A percentile compares a stretch with the other conserved stretches of the same genome.
Conservation (phyloP, 2,329 filamentous ascomycete species). For the Colletotrichum acutatum region DNA sequence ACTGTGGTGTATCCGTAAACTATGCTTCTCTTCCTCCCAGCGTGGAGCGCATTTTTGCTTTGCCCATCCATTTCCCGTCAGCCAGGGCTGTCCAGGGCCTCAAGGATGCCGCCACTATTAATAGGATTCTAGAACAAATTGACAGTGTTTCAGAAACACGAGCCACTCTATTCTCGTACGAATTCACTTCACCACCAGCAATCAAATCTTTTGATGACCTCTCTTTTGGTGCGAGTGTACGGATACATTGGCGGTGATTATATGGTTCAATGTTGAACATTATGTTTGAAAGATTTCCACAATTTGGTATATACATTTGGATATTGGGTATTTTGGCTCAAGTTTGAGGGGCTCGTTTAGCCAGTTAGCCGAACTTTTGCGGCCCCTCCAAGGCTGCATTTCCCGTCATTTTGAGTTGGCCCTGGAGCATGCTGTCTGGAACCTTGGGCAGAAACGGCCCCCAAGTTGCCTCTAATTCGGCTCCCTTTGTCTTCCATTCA, state of each 20-base stretch:
- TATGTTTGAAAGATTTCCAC: background rate
- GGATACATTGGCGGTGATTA: background rate
- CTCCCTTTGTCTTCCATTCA: background rate
- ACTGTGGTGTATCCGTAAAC: too few relatives aligned
- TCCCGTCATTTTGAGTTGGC: background rate
- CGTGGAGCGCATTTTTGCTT: conserved; percentile 3
- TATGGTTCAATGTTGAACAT: background rate
- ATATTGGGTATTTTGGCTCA: background rate
- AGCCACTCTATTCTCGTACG: conserved; percentile 28
- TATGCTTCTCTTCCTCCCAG: background rate
- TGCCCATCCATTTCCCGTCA: conserved; percentile 11
- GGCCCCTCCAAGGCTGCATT: conserved; percentile 15
- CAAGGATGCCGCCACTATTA: conserved; percentile 33
- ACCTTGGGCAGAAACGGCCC: conserved; percentile 21
- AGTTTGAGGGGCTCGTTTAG: background rate
- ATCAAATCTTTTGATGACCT: background rate
- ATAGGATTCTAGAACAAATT: conserved; percentile 35
- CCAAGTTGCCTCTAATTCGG: conserved; percentile 11
- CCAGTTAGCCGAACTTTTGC: background rate
- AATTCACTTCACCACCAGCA: background rate
- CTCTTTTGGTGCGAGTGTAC: background rate
- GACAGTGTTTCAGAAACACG: conserved; percentile 32
- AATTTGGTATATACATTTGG: background rate
- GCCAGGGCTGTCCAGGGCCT: conserved; percentile 13
- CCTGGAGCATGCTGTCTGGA: background rate